Base-by-base conservation (phyloP, 2,329 filamentous ascomycete species). In the Pseudogymnoascus sp. region DNA sequence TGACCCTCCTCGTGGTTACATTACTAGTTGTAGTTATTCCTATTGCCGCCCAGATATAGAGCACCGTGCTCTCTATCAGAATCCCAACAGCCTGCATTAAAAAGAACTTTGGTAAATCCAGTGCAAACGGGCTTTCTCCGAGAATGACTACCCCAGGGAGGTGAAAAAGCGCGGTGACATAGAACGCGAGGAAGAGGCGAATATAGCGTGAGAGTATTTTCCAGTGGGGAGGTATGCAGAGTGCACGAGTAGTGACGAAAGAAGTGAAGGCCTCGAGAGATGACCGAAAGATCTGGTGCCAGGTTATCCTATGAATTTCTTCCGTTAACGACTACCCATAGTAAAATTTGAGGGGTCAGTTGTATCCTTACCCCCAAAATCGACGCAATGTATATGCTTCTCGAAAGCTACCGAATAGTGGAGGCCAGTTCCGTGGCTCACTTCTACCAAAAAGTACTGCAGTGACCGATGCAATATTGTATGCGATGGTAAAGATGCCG, bases 111-210 rank as follows among this genome's bases (percentile, higher is more conserved):
- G 50, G 50, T 4, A 56, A 10, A 21, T 56, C 50, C 3, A 14
- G 4, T 18, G 10, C 16, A 14, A 56, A 36, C 1, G 50, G 28
- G 16, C 28, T 56, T 34, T 21, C n/a, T 28, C 28, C 50, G 12
- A 36, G 28, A 21, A 56, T 56, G n/a, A 56, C 28, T 12, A 14
- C 16, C 10, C 50, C 50, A 8, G 50, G 50, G 5, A 56, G 28
- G 28, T 56, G 50, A 18, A 56, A 2, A 18, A 56, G 50, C 12
- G 50, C n/a, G 14, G 50, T 56, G 28, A 36, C 14, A 34, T 56
- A 56, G 50, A 56, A 56, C 28, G 50, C 50, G 50, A 56, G 50
- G 28, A 12, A 56, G n/a, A 56, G 50, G n/a, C 28, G 50, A 21
- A 36, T 10, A 34, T 12, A 56, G 50, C 50, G 28, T 16, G 28